phyloP scores from a whole-genome alignment of 805 yeast species.

The Candida insectorum region DNA sequence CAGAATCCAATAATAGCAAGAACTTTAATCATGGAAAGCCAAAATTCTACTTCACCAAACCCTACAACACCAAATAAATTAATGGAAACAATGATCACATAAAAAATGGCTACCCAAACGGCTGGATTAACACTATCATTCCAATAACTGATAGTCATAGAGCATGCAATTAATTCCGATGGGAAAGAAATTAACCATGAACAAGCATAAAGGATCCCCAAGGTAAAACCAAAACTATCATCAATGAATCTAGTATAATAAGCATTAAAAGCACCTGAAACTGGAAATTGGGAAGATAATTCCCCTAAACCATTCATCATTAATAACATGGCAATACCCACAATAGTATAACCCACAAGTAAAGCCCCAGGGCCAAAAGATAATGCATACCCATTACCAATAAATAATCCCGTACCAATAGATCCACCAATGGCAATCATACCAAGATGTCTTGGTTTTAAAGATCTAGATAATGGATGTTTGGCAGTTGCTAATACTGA shows the following conservation, averaged over 20 bases:
- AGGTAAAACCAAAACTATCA: conserved; percentile 34
- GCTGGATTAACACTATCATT: conserved; percentile 27
- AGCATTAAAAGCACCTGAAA: conserved; percentile 37
- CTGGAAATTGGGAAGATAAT: conserved; percentile 47
- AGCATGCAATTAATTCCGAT: conserved; percentile 35
- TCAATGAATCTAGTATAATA: conserved; percentile 34
- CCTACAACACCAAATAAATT: conserved; percentile 36
- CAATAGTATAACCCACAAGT: conserved; percentile 54
- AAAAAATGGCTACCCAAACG: conserved; percentile 36
- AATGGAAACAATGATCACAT: conserved; percentile 22
- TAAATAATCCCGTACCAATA: conserved; percentile 62
- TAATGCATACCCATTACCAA: conserved; percentile 44
- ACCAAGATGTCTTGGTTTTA: conserved; percentile 49
- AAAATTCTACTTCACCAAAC: conserved; percentile 35
- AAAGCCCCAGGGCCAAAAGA: conserved; percentile 40
- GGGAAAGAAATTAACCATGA: conserved; percentile 36
- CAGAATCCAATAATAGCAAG: conserved; percentile 33
- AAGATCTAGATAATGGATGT: conserved; percentile 43
- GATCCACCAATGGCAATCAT: conserved; percentile 67
- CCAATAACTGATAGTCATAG: conserved; percentile 36
- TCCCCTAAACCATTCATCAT: conserved; percentile 64
- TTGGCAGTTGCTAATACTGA: conserved; percentile 37
- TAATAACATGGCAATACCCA: conserved; percentile 53
- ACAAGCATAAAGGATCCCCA: conserved; percentile 31
- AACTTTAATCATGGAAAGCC: conserved; percentile 29